Base-by-base conservation (phyloP, 805 yeast species). In the Kazachstania kunashirensis region DNA sequence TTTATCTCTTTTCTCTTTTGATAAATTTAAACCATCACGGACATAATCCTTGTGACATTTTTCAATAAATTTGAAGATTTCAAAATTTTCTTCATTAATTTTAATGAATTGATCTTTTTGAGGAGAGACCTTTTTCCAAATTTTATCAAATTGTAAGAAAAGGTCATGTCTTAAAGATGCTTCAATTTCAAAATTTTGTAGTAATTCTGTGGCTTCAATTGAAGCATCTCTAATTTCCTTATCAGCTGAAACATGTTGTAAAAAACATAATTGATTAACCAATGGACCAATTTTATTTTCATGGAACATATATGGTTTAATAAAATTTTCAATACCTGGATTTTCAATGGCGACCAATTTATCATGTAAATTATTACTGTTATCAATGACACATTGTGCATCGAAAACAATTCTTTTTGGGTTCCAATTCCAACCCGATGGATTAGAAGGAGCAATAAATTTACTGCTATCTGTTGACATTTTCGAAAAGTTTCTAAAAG, bases 221-320 rank as follows among this genome's bases (percentile, higher is more conserved):
- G 88, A 75, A 3, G 85, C 84, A 44, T 80, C 84, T 50, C 95
- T 70, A 23, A 81, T 52, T n/a, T 61, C 74, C 49, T 77, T 73
- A 44, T 70, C 67, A 15, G 75, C 49, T 3, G 88, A 78, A 9
- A 84, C 88, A 46, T 79, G 78, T 56, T 77, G 84, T 50, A 75
- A 78, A 52, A 84, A 84, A 14, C 78, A 64, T 47, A 82, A 57
- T 46, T 70, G 78, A 47, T 69, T 70, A 19, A 63, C 62, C 6
- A 67, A 35, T 5, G 68, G 67, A 8, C 65, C 57, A 29, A 67
- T 63, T 18, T 58, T 59, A 50, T 81, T 77, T 43, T 74, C 76
- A 36, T 67, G 57, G 25, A 65, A 55, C 17, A 77, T 72, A 40
- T 62, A 66, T 12, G 80, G 77, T 36, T 62, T 56, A 38, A 83